These are phyloP conservation scores for Neurospora sp. DNA, from an alignment of 495 filamentous ascomycete species.

Conservation along the genomic window DNA sequence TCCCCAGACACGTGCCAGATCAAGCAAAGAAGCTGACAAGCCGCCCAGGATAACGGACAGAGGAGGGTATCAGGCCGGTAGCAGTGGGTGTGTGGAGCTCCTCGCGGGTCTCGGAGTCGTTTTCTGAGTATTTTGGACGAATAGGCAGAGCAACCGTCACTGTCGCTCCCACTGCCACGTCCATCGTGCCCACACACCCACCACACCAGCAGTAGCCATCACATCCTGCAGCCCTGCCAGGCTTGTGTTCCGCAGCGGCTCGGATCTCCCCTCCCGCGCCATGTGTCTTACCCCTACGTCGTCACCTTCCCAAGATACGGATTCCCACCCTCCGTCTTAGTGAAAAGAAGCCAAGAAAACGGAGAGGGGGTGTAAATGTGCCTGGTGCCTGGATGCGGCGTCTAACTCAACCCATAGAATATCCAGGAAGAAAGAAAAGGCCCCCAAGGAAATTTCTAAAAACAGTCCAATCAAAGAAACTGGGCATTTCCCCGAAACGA, in stretches of 20 bases:
- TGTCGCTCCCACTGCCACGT: neutral
- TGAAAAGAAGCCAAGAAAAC: neutral
- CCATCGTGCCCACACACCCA: conserved; percentile 10
- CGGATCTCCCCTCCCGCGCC: neutral
- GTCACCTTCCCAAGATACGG: neutral
- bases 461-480: neutral
- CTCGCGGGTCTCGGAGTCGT: neutral
- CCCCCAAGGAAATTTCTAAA: neutral
- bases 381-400: neutral
- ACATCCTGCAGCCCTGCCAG: conserved; percentile 15
- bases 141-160: neutral
- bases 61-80: neutral
- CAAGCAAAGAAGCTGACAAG: neutral
- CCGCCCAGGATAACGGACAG: neutral
- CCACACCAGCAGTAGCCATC: conserved; percentile 5
- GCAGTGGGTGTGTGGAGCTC: neutral
- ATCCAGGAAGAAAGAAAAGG: neutral
- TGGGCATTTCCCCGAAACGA: neutral
- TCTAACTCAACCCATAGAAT: neutral
- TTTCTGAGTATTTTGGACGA: neutral
- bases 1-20: neutral
- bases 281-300: neutral
- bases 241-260: neutral
- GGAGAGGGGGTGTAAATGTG: neutral
- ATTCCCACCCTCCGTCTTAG: neutral